Conservation (phyloP, 2,329 filamentous ascomycete species). For the Apiospora arundinis region DNA sequence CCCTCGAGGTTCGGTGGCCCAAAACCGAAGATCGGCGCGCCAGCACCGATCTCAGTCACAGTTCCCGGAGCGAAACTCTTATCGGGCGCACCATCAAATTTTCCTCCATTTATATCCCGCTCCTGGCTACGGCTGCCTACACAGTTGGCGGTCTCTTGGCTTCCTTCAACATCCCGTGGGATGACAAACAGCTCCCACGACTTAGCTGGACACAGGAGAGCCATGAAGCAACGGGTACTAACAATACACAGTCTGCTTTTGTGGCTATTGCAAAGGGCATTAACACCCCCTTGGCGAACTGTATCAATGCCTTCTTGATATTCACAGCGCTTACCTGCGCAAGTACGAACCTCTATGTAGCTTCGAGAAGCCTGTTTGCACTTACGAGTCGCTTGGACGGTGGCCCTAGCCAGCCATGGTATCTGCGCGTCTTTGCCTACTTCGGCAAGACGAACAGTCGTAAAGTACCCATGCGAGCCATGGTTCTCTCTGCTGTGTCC, state of each 20-base stretch:
- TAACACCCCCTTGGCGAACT: constrained; percentile 29
- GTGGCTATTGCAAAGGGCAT: constrained; percentile 34
- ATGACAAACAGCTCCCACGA: constrained; percentile 33
- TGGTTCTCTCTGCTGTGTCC: constrained; percentile 45
- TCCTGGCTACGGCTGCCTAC: constrained; percentile 37
- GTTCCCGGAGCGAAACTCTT: constrained; percentile 26
- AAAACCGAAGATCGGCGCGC: constrained; percentile 25
- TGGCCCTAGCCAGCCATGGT: constrained; percentile 33
- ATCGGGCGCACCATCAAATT: constrained; percentile 36
- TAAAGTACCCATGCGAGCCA: constrained; percentile 45
- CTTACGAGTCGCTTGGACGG: constrained; percentile 39
- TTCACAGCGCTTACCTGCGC: constrained; percentile 42
- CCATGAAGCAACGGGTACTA: background rate
- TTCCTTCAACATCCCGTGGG: constrained; percentile 34
- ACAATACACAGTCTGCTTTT: constrained; percentile 33
- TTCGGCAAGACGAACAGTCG: constrained; percentile 40
- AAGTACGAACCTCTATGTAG: constrained; percentile 44
- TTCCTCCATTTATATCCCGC: constrained; percentile 35
- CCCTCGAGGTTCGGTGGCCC: constrained; percentile 40
- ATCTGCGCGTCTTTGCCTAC: constrained; percentile 37
- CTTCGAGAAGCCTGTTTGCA: constrained; percentile 42
- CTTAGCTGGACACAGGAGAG: constrained; percentile 32
- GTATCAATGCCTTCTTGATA: constrained; percentile 42
- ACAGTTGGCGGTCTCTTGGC: constrained; percentile 35
- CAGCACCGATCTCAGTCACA: constrained; percentile 24